A percentile compares a stretch with the other conserved stretches of the same genome.
These are phyloP conservation scores for Dissophora globulifera DNA, from an alignment of 192 early-diverging fungal genomes.

Conservation along the genomic window DNA sequence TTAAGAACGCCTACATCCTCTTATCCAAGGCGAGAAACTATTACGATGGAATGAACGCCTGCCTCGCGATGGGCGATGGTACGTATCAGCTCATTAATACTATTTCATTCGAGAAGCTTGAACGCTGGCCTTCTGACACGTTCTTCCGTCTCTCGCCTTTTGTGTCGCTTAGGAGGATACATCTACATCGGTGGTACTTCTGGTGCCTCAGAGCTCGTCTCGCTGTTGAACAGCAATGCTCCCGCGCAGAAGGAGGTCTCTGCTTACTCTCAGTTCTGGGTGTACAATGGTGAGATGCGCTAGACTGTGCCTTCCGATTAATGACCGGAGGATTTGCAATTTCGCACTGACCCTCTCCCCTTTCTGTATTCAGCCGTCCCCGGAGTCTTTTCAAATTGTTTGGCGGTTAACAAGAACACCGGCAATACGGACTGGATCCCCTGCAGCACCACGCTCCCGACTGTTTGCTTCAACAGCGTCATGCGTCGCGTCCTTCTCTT, in stretches of 20 bases:
- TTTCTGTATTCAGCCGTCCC: too few species aligned
- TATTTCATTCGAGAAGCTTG: not conserved
- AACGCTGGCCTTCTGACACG: not conserved
- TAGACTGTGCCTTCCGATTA: not conserved
- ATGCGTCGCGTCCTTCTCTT: constrained; percentile 38
- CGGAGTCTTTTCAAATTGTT: constrained; percentile 27
- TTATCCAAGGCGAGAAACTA: constrained; percentile 32
- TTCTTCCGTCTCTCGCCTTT: too few species aligned
- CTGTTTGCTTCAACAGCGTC: constrained; percentile 34
- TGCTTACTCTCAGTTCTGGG: constrained; percentile 35
- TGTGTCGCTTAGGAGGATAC: constrained; percentile 29
- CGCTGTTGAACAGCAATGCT: constrained; percentile 33
- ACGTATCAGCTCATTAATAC: not conserved
- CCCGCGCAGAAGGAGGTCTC: constrained; percentile 27
- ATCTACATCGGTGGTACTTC: constrained; percentile 37
- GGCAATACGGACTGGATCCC: constrained; percentile 43
- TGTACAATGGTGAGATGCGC: constrained; percentile 30
- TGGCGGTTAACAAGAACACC: constrained; percentile 41
- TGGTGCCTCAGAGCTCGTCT: constrained; percentile 24
- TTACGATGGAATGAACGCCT: constrained; percentile 39
- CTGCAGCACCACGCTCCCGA: constrained; percentile 26
- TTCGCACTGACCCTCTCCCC: not conserved
- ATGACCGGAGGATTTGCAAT: not conserved
- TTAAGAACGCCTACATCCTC: constrained; percentile 43
- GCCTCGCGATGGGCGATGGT: constrained; percentile 48